Evolutionary conservation across 768 basidiomycete species (phyloP).

Genomic region (Rubroboletus satanas): DNA sequence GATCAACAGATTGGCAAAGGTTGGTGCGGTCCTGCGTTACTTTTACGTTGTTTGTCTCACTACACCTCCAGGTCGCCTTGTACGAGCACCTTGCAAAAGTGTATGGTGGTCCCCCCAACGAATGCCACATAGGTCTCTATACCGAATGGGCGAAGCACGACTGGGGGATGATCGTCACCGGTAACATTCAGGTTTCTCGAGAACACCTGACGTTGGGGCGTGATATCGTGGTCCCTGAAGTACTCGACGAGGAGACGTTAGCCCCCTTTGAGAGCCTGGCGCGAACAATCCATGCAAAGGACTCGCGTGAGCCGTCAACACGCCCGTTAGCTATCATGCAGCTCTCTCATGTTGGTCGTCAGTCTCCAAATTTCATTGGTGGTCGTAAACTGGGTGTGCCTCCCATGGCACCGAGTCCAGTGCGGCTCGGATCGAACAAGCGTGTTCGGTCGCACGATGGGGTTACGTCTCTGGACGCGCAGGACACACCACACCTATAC

Average conservation of each 20-base stretch:
- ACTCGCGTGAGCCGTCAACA: constrained; percentile 5
- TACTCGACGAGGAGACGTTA: constrained; percentile 40
- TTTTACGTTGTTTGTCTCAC: neutral
- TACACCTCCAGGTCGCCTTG: constrained; percentile 67
- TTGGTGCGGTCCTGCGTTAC: constrained; percentile 17
- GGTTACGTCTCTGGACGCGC: neutral
- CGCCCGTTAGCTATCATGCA: constrained; percentile 67
- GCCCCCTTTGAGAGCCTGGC: constrained; percentile 51
- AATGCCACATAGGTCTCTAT: constrained; percentile 62
- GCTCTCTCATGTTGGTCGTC: constrained; percentile 77
- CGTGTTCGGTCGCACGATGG: constrained; percentile 6
- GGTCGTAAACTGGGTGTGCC: constrained; percentile 57
- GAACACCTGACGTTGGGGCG: constrained; percentile 68
- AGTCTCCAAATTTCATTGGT: constrained; percentile 70
- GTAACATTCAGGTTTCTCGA: constrained; percentile 69
- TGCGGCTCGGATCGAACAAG: constrained; percentile 42
- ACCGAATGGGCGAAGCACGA: constrained; percentile 65
- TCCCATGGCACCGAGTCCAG: constrained; percentile 69
- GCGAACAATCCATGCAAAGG: constrained; percentile 42
- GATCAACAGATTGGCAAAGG: constrained; percentile 54
- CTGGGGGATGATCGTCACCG: constrained; percentile 90
- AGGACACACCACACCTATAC: constrained; percentile 18
- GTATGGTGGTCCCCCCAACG: constrained; percentile 69
- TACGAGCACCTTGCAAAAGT: constrained; percentile 76
- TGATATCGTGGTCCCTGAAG: constrained; percentile 59